phyloP scores from a whole-genome alignment of 176 grass and related monocot genomes.

The Aegilops umbellulata region DNA sequence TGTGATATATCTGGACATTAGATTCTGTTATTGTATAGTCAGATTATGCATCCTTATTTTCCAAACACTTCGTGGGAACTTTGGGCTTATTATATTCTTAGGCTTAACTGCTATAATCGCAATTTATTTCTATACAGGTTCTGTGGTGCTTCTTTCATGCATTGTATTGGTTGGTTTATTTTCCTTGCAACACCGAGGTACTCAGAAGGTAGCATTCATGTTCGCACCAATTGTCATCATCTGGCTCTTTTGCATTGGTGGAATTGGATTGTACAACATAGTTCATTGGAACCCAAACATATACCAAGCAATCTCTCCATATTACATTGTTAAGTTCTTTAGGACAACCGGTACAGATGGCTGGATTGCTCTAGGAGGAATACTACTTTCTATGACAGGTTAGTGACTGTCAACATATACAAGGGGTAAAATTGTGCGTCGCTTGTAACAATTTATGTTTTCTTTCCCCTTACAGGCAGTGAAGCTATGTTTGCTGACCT shows the following conservation, averaged over 20 bases:
- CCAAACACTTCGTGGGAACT: background rate
- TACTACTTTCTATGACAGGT: conserved; percentile 97
- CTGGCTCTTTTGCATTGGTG: conserved; percentile 76
- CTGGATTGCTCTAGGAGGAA: conserved; percentile 94
- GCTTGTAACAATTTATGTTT: background rate
- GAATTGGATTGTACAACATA: conserved; percentile 84
- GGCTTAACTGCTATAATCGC: background rate
- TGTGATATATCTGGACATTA: background rate
- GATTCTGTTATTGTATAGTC: background rate
- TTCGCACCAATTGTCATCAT: conserved; percentile 88
- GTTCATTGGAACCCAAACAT: conserved; percentile 83
- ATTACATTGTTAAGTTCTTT: conserved; percentile 82
- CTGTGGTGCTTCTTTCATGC: conserved; percentile 81
- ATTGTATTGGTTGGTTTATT: conserved; percentile 94
- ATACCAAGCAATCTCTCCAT: conserved; percentile 79
- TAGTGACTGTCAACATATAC: conserved; percentile 24
- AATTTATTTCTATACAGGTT: conserved; percentile 57
- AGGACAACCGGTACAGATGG: conserved; percentile 78
- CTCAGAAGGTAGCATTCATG: conserved; percentile 88
- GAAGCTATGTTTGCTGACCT: conserved; percentile 99
- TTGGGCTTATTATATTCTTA: conserved; percentile 3
- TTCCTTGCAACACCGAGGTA: conserved; percentile 91
- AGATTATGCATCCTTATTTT: conserved; percentile 10
- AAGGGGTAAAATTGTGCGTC: background rate
- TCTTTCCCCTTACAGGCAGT: conserved; percentile 57